These are phyloP conservation scores for Deuterostichococcus epilithicus DNA, from an alignment of 139 green algal genomes.

Conservation along the genomic window DNA sequence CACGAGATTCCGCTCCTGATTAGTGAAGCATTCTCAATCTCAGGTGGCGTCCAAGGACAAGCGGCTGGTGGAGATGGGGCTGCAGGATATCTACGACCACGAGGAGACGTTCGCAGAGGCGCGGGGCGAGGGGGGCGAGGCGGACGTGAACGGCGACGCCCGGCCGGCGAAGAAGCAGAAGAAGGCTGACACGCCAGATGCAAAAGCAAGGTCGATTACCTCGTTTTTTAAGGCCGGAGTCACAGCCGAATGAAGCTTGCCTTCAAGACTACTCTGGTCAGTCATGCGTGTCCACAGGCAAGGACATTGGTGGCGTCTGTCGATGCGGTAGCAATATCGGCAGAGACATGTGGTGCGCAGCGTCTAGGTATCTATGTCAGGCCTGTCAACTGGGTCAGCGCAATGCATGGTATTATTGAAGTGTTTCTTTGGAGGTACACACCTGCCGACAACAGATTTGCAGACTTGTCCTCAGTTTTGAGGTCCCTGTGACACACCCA, in stretches of 20 bases:
- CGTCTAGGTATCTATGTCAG: too few relatives aligned
- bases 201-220: background rate
- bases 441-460: too few relatives aligned
- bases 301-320: too few relatives aligned
- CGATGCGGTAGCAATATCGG: too few relatives aligned
- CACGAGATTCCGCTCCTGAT: background rate
- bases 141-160: background rate
- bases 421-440: too few relatives aligned
- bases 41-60: conserved; percentile 18
- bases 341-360: too few relatives aligned
- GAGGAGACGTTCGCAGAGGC: conserved; percentile 29
- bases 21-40: background rate
- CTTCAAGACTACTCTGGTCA: too few relatives aligned
- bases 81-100: conserved; percentile 19
- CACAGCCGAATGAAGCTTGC: background rate
- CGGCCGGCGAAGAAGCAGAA: background rate
- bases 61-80: conserved; percentile 31
- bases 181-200: background rate
- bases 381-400: too few relatives aligned
- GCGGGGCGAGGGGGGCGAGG: background rate
- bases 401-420: too few relatives aligned
- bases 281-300: too few relatives aligned
- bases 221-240: background rate
- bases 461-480: too few relatives aligned
- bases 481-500: too few relatives aligned